These are phyloP conservation scores for Candida vaughaniae DNA, from an alignment of 805 yeast species.

Conservation along the genomic window DNA sequence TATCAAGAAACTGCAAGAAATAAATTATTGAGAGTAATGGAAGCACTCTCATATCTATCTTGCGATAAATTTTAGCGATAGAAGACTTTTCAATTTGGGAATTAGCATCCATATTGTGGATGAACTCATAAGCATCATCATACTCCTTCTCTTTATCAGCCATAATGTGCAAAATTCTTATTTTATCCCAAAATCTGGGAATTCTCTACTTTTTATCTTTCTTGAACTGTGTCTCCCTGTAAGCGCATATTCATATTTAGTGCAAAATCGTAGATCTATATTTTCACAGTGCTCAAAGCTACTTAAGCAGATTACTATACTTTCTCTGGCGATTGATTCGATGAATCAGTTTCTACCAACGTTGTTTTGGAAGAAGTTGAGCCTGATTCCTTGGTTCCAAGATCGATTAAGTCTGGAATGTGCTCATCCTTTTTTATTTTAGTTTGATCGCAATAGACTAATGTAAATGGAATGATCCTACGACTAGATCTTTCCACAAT, in stretches of 20 bases:
- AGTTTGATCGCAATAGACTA: conserved; percentile 10
- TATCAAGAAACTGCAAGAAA: conserved; percentile 58
- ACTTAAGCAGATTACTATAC: too few relatives aligned
- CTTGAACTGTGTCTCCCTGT: too few relatives aligned
- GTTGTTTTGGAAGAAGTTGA: background rate
- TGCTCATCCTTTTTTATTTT: too few relatives aligned
- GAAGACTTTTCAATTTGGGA: conserved; percentile 3
- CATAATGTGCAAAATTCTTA: background rate
- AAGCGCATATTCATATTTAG: too few relatives aligned
- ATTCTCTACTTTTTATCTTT: too few relatives aligned
- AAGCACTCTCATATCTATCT: conserved; percentile 49
- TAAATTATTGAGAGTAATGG: conserved; percentile 53
- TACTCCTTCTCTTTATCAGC: conserved; percentile 6
- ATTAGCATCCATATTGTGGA: conserved; percentile 9
- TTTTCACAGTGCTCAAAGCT: too few relatives aligned
- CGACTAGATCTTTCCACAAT: conserved; percentile 3
- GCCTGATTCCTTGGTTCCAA: background rate
- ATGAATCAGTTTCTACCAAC: background rate
- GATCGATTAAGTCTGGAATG: background rate
- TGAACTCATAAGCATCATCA: conserved; percentile 23
- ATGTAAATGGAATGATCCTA: conserved; percentile 1
- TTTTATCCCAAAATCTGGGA: background rate
- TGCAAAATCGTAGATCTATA: too few relatives aligned
- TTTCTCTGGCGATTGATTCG: background rate
- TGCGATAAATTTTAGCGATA: conserved; percentile 19